These are phyloP conservation scores for Curvularia lunata DNA, from an alignment of 2,329 filamentous ascomycete species.

Conservation along the genomic window DNA sequence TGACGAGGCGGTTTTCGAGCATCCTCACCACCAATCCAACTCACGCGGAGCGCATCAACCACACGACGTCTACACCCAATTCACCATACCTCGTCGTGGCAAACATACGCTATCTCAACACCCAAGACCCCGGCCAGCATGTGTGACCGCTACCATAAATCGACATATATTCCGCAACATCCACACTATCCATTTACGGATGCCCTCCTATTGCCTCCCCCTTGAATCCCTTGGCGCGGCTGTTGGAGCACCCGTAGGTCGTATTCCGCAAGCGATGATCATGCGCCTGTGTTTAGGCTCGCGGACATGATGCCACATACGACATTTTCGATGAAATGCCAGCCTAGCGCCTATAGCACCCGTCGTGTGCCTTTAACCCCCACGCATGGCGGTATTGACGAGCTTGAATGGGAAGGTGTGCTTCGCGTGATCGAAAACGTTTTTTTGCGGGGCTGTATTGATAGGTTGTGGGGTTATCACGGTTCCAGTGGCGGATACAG, in stretches of 20 bases:
- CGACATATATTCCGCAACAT: not conserved
- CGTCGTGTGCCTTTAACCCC: slow-evolving; percentile 3
- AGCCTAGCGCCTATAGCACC: slow-evolving; percentile 15
- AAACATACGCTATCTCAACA: not conserved
- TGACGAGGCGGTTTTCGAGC: too few relatives aligned
- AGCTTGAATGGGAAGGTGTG: slow-evolving; percentile 17
- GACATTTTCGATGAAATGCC: slow-evolving; percentile 24
- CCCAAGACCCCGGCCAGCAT: not conserved
- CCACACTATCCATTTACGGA: not conserved
- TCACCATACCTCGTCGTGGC: too few relatives aligned
- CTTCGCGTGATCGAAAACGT: slow-evolving; percentile 2
- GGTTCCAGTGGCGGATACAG: slow-evolving; percentile 11
- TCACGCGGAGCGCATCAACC: not conserved
- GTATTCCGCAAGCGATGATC: slow-evolving; percentile 10
- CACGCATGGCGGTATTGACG: slow-evolving; percentile 7
- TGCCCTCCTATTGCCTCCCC: slow-evolving; percentile 1
- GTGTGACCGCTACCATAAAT: not conserved
- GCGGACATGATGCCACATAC: slow-evolving; percentile 21
- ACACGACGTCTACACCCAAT: too few relatives aligned
- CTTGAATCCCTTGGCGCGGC: slow-evolving; percentile 8
- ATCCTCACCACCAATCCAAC: not conserved
- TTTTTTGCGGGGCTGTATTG: not conserved
- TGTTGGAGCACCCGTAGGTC: slow-evolving; percentile 6
- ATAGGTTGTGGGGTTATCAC: slow-evolving; percentile 3
- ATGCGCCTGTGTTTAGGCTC: slow-evolving; percentile 5